Evolutionary conservation across 306 rosid genomes (phyloP), one percentile per base, ranked within the genome.

Genomic region (Benincasa hispida): DNA sequence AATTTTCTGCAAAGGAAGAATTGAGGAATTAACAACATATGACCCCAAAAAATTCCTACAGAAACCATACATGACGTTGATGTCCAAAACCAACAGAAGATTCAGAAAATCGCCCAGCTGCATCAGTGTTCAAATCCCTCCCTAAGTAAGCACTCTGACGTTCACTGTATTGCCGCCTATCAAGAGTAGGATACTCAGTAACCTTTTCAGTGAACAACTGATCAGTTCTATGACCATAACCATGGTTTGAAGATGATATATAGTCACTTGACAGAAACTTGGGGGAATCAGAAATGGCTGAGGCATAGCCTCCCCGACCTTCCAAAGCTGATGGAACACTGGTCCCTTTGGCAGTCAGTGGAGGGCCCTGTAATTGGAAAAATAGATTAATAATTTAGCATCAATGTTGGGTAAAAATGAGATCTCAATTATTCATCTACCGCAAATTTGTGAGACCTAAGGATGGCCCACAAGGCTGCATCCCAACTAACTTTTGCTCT

Each of bases 111-210:
- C 96, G 82, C 62, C 97, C 88, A 39, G 96, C 56, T 66, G 89
- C 82, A 61, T 94, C 99, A 81, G 85, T 84, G 59, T 85, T 86
- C 74, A 91, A 78, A 77, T 91, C 98, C 87, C 96, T 89, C 39
- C 96, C 93, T 72, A 89, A 27, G 51, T 89, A 92, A 30, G 87
- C 86, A 85, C 92, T 88, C 80, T 90, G 96, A 1, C 93, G 86
- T 41, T 93, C 97, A 76, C 95, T 90, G 81, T 89, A 94, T 65
- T 90, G 98, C 73, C 96, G 86, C 87, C 99, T 87, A 45, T 94
- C 98, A 76, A 92, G 74, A 48, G 81, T 88, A 81, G 97, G 80
- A 83, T 91, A 94, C 55, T 90, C 99, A 81, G 92, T 55, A 78
- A 85, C 88, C 83, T 92, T 94, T 54, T 92, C 99, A n/a, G 85